Percentiles rank a stretch among this genome's conserved stretches.
These are phyloP conservation scores for Fraxinus albicans DNA, from an alignment of 305 asterid species.

Conservation along the genomic window DNA sequence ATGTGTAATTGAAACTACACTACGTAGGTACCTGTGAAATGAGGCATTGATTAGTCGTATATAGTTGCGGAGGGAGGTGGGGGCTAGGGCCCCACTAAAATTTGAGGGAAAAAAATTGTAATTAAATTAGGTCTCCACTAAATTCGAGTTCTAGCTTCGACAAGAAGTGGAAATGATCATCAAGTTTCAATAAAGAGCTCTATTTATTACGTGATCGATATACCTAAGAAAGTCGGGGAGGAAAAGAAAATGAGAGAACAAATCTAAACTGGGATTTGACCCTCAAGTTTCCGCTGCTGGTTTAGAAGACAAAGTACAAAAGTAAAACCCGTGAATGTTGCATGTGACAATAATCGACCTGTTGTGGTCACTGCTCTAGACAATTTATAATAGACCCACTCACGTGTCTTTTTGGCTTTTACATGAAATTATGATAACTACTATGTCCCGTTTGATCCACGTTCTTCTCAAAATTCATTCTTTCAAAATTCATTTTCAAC, in stretches of 20 bases:
- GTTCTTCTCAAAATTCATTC: no score
- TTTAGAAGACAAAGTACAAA: constrained; percentile 63
- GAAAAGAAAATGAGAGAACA: background rate
- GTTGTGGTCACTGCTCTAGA: constrained; percentile 54
- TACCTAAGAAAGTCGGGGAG: background rate
- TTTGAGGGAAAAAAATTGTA: background rate
- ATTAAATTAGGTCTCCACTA: background rate
- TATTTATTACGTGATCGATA: background rate
- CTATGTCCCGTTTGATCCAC: no score
- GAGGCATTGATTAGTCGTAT: background rate
- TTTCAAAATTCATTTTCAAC: no score
- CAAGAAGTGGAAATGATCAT: background rate
- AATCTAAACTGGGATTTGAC: background rate
- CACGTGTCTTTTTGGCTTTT: constrained; percentile 58
- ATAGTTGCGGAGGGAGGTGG: background rate
- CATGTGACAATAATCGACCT: constrained; percentile 68
- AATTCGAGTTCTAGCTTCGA: background rate
- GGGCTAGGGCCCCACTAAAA: background rate
- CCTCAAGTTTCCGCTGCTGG: constrained; percentile 41
- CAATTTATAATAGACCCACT: constrained; percentile 61
- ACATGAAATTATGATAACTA: constrained; percentile 19
- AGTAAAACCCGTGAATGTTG: constrained; percentile 73
- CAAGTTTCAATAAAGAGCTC: background rate
- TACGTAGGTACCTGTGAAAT: background rate
- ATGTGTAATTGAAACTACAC: background rate